phyloP scores from a whole-genome alignment of 176 grass and related monocot genomes.

The Elaeis guineensis region DNA sequence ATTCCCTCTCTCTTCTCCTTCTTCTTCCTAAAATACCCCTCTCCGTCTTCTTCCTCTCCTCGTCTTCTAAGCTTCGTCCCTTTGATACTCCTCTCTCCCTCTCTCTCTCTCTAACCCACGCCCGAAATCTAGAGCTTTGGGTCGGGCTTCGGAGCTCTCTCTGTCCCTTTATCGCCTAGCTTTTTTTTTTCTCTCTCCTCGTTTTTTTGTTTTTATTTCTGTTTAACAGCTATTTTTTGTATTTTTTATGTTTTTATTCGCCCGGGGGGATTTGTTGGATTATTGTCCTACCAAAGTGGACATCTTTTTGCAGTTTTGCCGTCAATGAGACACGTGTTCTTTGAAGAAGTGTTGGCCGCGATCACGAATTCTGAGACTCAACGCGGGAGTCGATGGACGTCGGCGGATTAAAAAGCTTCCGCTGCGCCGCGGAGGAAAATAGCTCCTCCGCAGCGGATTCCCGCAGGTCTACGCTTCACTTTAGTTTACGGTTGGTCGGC shows the following conservation, averaged over 20 bases:
- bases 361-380: too few species aligned
- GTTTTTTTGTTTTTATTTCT: background rate
- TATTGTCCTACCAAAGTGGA: too few species aligned
- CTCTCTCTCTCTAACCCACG: background rate
- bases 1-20: background rate
- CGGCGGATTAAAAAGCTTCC: too few species aligned
- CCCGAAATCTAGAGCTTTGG: conserved; percentile 25
- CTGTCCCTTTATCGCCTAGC: background rate
- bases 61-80: background rate
- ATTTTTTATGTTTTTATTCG: background rate
- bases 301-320: too few species aligned
- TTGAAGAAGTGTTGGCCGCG: too few species aligned
- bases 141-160: conserved; percentile 9
- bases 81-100: background rate
- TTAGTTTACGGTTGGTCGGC: too few species aligned
- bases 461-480: too few species aligned
- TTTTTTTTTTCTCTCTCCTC: background rate
- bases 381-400: too few species aligned
- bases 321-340: too few species aligned
- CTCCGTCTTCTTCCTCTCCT: background rate
- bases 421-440: too few species aligned
- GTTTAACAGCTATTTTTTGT: background rate
- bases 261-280: too few species aligned
- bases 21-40: conserved; percentile 4
- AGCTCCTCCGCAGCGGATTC: too few species aligned